A percentile compares a stretch with the other conserved stretches of the same genome.
Evolutionary conservation across 208 protist genomes (phyloP).

Genomic region (Trypanosoma rangeli): DNA sequence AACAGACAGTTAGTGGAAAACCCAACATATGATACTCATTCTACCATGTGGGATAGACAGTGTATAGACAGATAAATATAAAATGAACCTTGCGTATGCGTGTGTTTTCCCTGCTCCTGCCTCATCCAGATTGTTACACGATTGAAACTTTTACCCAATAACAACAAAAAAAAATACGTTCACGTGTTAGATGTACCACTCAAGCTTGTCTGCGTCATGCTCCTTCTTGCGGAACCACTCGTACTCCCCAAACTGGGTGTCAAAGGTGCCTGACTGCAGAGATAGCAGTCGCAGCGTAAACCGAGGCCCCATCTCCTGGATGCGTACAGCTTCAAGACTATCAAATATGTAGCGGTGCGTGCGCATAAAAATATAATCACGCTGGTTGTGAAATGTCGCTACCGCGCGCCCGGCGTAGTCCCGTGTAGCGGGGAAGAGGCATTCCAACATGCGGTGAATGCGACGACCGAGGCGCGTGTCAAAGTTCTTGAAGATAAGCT

Average conservation of each 20-base stretch:
- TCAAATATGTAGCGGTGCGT: constrained; percentile 94
- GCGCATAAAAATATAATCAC: constrained; percentile 94
- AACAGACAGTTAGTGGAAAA: neutral
- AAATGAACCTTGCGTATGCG: neutral
- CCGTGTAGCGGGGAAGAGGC: constrained; percentile 85
- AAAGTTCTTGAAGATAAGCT: constrained; percentile 95
- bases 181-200: constrained; percentile 81
- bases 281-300: constrained; percentile 90
- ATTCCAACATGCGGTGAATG: constrained; percentile 84
- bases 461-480: constrained; percentile 88
- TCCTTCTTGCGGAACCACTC: constrained; percentile 94
- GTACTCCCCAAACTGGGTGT: constrained; percentile 92
- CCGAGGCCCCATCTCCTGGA: constrained; percentile 93
- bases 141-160: constrained; percentile 10
- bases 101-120: neutral
- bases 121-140: constrained; percentile 12
- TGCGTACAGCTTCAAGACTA: constrained; percentile 76
- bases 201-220: constrained; percentile 86
- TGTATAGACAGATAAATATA: neutral
- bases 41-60: neutral
- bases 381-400: constrained; percentile 93
- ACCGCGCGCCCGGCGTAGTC: constrained; percentile 91
- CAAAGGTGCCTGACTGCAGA: constrained; percentile 91
- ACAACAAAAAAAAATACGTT: constrained; percentile 6
- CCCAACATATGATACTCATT: neutral